These are phyloP conservation scores for Fistulifera solaris DNA, from an alignment of 108 stramenopile genomes.

Conservation along the genomic window DNA sequence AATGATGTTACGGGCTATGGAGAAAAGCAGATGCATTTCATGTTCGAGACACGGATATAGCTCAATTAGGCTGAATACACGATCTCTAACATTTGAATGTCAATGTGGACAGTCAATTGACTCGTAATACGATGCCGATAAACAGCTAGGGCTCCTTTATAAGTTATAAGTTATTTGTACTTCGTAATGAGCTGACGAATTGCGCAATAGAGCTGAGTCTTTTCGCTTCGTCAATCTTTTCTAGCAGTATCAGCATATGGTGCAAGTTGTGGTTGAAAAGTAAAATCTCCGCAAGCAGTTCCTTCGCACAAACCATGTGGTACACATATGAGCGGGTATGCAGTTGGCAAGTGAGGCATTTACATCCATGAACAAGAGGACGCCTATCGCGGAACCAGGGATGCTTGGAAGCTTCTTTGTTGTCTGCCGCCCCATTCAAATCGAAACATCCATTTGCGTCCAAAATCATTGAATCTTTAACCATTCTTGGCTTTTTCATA, in stretches of 20 bases:
- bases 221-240: background rate
- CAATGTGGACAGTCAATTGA: too few species aligned
- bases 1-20: too few species aligned
- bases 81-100: too few species aligned
- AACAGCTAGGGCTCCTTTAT: too few species aligned
- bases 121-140: too few species aligned
- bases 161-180: too few species aligned
- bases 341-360: conserved; percentile 7
- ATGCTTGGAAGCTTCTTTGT: conserved; percentile 2
- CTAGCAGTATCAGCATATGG: conserved; percentile 34
- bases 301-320: conserved; percentile 70
- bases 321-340: conserved; percentile 66
- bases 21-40: too few species aligned
- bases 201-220: too few species aligned
- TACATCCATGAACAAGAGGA: conserved; percentile 5
- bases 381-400: conserved; percentile 11
- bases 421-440: background rate
- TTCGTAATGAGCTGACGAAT: too few species aligned
- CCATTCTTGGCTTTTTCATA: background rate
- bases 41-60: too few species aligned
- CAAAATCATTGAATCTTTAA: background rate
- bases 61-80: too few species aligned
- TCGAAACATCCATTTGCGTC: conserved; percentile 10
- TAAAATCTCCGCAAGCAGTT: conserved; percentile 73
- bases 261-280: conserved; percentile 79